Evolutionary conservation across 192 early-diverging fungal species (phyloP).

Genomic region (Funneliformis geosporum): DNA sequence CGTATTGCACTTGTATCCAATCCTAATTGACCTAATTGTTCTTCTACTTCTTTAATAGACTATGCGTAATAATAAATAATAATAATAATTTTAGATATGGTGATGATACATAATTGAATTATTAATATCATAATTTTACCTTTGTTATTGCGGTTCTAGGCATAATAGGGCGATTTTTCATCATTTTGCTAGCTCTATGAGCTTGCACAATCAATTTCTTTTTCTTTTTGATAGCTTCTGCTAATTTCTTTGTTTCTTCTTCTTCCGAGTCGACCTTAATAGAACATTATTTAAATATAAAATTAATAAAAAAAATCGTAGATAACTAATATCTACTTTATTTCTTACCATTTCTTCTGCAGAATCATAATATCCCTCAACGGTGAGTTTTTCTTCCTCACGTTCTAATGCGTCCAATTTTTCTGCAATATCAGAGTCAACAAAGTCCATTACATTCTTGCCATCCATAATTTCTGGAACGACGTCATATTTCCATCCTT

Average conservation of each 20-base stretch:
- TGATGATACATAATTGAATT: constrained; percentile 29
- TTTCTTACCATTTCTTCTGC: constrained; percentile 62
- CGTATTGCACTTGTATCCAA: constrained; percentile 66
- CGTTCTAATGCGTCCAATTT: constrained; percentile 92
- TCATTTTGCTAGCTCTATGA: constrained; percentile 74
- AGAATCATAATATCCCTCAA: constrained; percentile 92
- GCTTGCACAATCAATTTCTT: constrained; percentile 80
- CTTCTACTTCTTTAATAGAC: constrained; percentile 66
- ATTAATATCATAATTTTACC: neutral
- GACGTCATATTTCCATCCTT: constrained; percentile 95
- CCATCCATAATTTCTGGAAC: constrained; percentile 99
- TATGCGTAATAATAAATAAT: neutral
- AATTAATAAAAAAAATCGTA: neutral
- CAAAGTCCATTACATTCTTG: constrained; percentile 97
- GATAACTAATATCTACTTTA: neutral
- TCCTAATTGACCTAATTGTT: constrained; percentile 72
- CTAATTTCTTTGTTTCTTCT: constrained; percentile 72
- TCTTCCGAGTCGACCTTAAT: constrained; percentile 76
- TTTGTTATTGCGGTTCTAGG: constrained; percentile 60
- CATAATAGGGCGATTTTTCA: constrained; percentile 71
- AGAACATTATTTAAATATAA: neutral
- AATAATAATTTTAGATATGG: no score
- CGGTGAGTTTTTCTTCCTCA: constrained; percentile 94
- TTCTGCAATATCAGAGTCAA: constrained; percentile 97
- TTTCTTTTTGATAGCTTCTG: constrained; percentile 80